Evolutionary conservation across 371 early-diverging fungal species (phyloP).

Genomic region (Haplosporangium sp.): DNA sequence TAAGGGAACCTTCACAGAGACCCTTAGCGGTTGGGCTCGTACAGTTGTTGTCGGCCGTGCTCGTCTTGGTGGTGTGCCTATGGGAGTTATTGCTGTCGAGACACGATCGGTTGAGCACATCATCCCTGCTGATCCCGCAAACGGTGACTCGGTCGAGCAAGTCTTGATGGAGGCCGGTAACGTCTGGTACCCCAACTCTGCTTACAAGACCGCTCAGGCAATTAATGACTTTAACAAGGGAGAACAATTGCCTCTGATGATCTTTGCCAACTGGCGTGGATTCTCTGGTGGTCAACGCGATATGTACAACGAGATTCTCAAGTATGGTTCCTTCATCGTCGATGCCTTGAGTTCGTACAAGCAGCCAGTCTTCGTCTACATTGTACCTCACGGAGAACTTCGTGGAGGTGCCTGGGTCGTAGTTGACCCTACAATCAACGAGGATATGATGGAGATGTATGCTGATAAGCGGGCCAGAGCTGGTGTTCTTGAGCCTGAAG

Average conservation of each 20-base stretch:
- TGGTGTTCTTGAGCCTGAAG: slow-evolving; percentile 98
- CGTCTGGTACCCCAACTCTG: slow-evolving; percentile 99
- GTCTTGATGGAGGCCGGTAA: slow-evolving; percentile 94
- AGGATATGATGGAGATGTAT: slow-evolving; percentile 98
- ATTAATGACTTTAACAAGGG: slow-evolving; percentile 98
- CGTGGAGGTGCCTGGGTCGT: slow-evolving; percentile 99
- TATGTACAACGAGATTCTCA: slow-evolving; percentile 98
- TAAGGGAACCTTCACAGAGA: slow-evolving; percentile 90
- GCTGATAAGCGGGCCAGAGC: slow-evolving; percentile 93
- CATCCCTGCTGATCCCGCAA: slow-evolving; percentile 95
- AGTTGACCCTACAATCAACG: slow-evolving; percentile 97
- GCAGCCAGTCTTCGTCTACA: slow-evolving; percentile 98
- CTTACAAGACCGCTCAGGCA: slow-evolving; percentile 98
- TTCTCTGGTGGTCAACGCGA: slow-evolving; percentile 99
- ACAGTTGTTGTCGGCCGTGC: slow-evolving; percentile 94
- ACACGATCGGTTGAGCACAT: slow-evolving; percentile 92
- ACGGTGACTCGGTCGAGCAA: slow-evolving; percentile 90
- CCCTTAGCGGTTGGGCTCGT: slow-evolving; percentile 78
- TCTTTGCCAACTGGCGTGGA: slow-evolving; percentile 99
- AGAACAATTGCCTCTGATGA: slow-evolving; percentile 97
- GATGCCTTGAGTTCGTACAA: slow-evolving; percentile 94
- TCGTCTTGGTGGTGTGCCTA: slow-evolving; percentile 95
- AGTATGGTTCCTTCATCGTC: slow-evolving; percentile 98
- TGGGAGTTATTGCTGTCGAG: slow-evolving; percentile 98
- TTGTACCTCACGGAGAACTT: slow-evolving; percentile 95